phyloP scores from a whole-genome alignment of 805 yeast genomes.

The Clavispora carvajalis region DNA sequence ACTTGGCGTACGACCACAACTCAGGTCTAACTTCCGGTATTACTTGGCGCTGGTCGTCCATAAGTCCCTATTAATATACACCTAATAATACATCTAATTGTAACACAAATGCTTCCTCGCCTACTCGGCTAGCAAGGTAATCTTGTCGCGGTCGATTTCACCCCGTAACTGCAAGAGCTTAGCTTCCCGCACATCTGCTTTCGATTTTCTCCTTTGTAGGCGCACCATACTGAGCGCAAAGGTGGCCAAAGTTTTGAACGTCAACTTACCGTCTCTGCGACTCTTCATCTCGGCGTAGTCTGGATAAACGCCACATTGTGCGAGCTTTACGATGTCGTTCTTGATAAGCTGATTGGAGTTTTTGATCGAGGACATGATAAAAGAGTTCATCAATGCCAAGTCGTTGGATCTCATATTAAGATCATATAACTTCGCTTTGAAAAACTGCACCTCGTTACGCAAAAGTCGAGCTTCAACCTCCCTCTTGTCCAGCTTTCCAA shows the following conservation, averaged over 20 bases:
- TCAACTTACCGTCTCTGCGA: constrained; percentile 16
- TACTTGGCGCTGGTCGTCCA: background rate
- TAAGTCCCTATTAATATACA: background rate
- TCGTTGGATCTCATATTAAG: constrained; percentile 31
- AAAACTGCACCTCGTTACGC: constrained; percentile 40
- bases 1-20: too few relatives aligned
- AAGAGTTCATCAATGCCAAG: constrained; percentile 30
- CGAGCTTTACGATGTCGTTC: constrained; percentile 24
- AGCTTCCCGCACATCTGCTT: constrained; percentile 21
- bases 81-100: too few relatives aligned
- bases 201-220: constrained; percentile 25
- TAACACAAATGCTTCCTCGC: background rate
- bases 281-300: constrained; percentile 18
- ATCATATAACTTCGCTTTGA: constrained; percentile 45
- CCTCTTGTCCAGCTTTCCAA: background rate
- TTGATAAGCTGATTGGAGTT: constrained; percentile 22
- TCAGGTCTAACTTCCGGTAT: too few relatives aligned
- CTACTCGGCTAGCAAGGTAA: constrained; percentile 7
- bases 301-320: constrained; percentile 31
- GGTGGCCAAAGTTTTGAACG: constrained; percentile 30
- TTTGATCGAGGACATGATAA: constrained; percentile 23
- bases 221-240: constrained; percentile 34
- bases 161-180: constrained; percentile 24
- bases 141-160: constrained; percentile 27
- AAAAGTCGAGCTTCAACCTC: constrained; percentile 14